Conservation (phyloP, 169 alveolate genomes). For the Eimeria praecox region DNA sequence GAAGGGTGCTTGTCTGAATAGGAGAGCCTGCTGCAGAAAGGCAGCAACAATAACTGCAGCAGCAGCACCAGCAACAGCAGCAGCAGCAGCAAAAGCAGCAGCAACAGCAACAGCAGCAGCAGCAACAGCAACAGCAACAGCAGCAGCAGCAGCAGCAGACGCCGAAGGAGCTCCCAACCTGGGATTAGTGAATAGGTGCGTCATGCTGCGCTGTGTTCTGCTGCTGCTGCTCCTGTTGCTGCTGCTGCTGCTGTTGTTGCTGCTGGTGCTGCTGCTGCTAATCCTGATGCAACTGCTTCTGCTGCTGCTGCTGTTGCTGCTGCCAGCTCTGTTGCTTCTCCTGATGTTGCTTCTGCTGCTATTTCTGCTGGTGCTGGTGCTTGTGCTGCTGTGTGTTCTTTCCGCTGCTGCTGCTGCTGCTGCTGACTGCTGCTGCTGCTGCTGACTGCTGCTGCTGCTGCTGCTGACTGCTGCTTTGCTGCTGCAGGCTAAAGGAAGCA, state of each 20-base stretch:
- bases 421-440: background rate
- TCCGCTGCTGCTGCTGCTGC: background rate
- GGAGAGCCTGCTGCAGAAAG: background rate
- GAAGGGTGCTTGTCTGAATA: background rate
- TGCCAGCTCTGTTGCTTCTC: too few relatives aligned
- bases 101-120: background rate
- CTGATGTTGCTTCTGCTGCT: background rate
- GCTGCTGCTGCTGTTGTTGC: constrained; percentile 16
- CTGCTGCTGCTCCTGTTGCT: background rate
- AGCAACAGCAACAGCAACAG: background rate
- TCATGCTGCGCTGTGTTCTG: background rate
- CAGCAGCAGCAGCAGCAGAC: constrained; percentile 18
- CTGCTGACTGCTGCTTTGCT: background rate
- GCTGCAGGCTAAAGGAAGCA: background rate
- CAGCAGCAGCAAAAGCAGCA: background rate
- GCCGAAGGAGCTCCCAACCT: background rate
- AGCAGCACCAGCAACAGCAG: background rate
- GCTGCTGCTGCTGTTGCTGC: background rate
- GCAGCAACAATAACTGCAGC: background rate
- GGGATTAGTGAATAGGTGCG: background rate
- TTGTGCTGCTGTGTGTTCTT: too few relatives aligned
- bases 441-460: background rate
- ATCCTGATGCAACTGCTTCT: background rate
- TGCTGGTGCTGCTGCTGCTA: background rate
- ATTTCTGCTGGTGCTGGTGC: background rate